Evolutionary conservation across 768 basidiomycete species (phyloP).

Genomic region (Lactifluus rugatus): DNA sequence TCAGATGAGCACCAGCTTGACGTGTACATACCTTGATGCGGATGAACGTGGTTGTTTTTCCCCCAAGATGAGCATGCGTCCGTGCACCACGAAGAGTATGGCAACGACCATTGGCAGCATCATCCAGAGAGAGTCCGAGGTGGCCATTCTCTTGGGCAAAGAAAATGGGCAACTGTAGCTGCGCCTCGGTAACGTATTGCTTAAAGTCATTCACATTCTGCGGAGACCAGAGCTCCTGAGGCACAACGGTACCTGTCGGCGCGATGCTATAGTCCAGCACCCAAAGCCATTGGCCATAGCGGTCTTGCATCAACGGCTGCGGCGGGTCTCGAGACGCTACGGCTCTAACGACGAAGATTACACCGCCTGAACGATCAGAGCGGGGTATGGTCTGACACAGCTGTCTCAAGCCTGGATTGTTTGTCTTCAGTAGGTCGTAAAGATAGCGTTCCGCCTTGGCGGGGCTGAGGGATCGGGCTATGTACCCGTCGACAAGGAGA

Average conservation of each 20-base stretch:
- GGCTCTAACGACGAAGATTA: background rate
- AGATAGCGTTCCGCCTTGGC: conserved; percentile 1
- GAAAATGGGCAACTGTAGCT: conserved; percentile 12
- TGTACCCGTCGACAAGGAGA: conserved; percentile 12
- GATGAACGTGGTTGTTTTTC: conserved; percentile 4
- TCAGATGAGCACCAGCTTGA: background rate
- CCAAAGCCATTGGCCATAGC: background rate
- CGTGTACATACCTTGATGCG: conserved; percentile 8
- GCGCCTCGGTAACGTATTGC: conserved; percentile 1
- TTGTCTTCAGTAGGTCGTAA: conserved; percentile 7
- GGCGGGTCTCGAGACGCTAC: background rate
- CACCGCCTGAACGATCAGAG: background rate
- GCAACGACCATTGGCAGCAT: background rate
- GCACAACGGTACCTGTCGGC: conserved; percentile 3
- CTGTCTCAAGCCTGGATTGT: background rate
- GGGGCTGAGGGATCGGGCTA: conserved; percentile 2
- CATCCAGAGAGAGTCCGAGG: background rate
- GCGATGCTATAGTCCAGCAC: background rate
- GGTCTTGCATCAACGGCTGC: background rate
- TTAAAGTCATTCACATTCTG: background rate
- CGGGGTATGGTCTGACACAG: background rate
- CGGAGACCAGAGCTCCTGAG: conserved; percentile 8
- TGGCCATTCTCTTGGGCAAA: conserved; percentile 1
- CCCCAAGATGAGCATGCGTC: conserved; percentile 1
- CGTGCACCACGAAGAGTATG: background rate